These are phyloP conservation scores for Corylus heterophylla DNA, from an alignment of 306 rosid species.

Conservation along the genomic window DNA sequence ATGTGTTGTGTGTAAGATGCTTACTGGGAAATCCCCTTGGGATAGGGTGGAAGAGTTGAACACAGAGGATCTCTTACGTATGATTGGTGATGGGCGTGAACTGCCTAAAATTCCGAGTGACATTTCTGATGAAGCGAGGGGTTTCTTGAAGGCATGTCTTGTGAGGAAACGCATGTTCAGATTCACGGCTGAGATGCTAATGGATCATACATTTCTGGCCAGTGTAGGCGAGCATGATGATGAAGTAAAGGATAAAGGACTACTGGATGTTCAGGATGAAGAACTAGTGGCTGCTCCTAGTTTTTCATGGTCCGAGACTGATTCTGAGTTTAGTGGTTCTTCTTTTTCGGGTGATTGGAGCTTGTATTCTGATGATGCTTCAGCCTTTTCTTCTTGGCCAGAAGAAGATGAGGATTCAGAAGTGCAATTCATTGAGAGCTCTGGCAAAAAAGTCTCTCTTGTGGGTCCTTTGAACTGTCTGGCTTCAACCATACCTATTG, in stretches of 20 bases:
- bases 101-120: slow-evolving; percentile 15
- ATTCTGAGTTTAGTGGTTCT: not conserved
- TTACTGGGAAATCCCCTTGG: slow-evolving; percentile 22
- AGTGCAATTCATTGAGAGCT: not conserved
- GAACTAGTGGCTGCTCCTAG: not conserved
- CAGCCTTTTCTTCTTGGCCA: not conserved
- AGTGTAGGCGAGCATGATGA: not conserved
- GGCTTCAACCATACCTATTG: not conserved
- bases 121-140: slow-evolving; percentile 17
- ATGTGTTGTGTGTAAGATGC: slow-evolving; percentile 35
- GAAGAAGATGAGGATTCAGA: not conserved
- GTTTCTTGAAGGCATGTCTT: slow-evolving; percentile 32
- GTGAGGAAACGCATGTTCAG: slow-evolving; percentile 12
- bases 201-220: slow-evolving; percentile 18
- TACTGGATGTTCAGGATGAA: not conserved
- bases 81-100: not conserved
- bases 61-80: not conserved
- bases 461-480: not conserved
- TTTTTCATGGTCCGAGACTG: not conserved
- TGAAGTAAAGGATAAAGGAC: not conserved
- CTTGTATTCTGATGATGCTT: not conserved
- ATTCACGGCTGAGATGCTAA: slow-evolving; percentile 33
- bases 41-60: slow-evolving; percentile 7
- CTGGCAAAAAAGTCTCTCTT: not conserved
- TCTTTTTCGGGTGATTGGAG: not conserved